A percentile compares a stretch with the other conserved stretches of the same genome.
Conservation (phyloP, 208 protist genomes). For the Naegleria gruberi region DNA sequence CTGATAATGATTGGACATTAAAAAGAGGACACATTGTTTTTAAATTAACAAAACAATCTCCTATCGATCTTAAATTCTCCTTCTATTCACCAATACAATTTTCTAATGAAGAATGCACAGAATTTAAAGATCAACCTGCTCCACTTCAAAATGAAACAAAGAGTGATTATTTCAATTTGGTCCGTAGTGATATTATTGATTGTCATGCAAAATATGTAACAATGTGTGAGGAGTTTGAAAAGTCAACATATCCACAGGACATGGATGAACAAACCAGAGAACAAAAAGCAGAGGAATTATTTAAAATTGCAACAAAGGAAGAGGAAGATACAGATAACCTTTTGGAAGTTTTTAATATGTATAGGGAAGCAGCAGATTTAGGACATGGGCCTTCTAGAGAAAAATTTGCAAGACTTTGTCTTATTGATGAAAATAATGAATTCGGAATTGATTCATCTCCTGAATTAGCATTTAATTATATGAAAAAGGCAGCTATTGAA, state of each 20-base stretch:
- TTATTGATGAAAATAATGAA: conserved; percentile 6
- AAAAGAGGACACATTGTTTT: neutral
- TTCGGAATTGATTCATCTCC: neutral
- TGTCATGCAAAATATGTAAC: neutral
- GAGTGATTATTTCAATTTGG: neutral
- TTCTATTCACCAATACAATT: neutral
- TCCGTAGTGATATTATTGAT: neutral
- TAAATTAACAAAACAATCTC: neutral
- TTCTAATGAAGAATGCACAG: neutral
- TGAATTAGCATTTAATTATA: neutral
- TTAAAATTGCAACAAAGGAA: neutral
- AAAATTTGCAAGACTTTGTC: neutral
- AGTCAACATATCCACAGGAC: neutral
- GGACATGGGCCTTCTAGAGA: neutral
- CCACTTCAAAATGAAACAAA: neutral
- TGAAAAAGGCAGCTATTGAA: neutral
- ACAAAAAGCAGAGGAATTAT: neutral
- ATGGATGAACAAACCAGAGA: neutral
- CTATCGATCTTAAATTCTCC: neutral
- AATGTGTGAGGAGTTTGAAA: neutral
- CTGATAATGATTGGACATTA: neutral
- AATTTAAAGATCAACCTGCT: neutral
- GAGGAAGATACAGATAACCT: neutral
- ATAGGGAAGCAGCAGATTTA: neutral
- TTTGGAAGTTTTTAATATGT: neutral